Base-by-base conservation (phyloP, 1,284 basidiomycete genomes). In the Ganoderma lingzhi region DNA sequence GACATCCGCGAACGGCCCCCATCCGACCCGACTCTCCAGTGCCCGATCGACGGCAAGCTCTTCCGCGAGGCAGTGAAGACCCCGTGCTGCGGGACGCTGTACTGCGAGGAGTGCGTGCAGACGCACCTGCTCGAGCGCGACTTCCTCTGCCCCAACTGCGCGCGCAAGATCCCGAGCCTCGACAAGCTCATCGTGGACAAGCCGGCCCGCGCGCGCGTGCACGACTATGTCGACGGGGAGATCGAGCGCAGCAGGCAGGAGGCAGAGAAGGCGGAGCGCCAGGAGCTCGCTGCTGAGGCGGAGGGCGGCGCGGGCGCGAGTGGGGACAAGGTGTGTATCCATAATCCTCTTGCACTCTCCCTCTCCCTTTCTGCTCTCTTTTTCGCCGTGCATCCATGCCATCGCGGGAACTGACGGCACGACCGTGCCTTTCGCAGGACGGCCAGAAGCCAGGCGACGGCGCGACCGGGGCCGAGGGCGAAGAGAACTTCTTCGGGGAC, bases 21-120 rank as follows among this genome's bases (percentile, higher is more conserved):
- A 0, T 85, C 90, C 62, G 95, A 98, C 78, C 78, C 90, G 3
- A 84, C 91, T 19, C 85, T 98, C 63, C 88, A 89, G 10, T 98
- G 96, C 81, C 90, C 93, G 9, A 91, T 98, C 77, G 96, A 97
- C 86, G 91, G 91, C 80, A 95, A 92, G 83, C 88, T 98, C 44
- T 91, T 96, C 79, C 91, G 91, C 76, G 95, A 96, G 92, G 67
- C 75, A 23, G 58, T 60, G 4, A 60, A 94, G 81, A 95, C 93
- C 3, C 96, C 96, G 2, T 98, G 96, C 81, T 98, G 96, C 84
- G 88, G 88, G 75, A 93, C 91, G 56, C 79, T 88, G n/a, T 98
- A 93, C 82, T 98, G 96, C 84, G 96, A 98, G 82, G 96, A 98
- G 79, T 98, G 96, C 83, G 93, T 98, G 71, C 93, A 96, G 80